phyloP scores from a whole-genome alignment of 192 early-diverging fungal species.

The Coemansia sp. region DNA sequence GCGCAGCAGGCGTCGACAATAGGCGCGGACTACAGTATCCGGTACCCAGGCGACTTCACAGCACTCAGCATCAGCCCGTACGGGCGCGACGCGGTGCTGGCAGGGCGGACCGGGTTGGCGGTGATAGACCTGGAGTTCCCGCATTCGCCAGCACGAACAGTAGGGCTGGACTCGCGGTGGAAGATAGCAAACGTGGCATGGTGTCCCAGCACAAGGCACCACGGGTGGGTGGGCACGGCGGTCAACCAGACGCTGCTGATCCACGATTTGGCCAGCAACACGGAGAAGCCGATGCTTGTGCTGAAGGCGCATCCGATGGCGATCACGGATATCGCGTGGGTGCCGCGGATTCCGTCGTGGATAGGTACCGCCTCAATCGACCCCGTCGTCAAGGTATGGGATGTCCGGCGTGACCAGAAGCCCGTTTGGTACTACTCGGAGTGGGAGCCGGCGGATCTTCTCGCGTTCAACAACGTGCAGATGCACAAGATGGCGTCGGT shows the following conservation, averaged over 20 bases:
- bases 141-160: constrained; percentile 31
- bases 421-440: constrained; percentile 50
- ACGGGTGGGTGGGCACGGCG: constrained; percentile 46
- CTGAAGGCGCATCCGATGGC: constrained; percentile 43
- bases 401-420: constrained; percentile 42
- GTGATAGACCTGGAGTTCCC: constrained; percentile 48
- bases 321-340: constrained; percentile 51
- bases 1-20: constrained; percentile 32
- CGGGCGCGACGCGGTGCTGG: constrained; percentile 47
- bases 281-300: constrained; percentile 32
- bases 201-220: constrained; percentile 38
- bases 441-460: constrained; percentile 46
- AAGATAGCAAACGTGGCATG: constrained; percentile 41
- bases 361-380: constrained; percentile 50
- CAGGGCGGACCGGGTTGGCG: constrained; percentile 38
- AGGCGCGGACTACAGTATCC: constrained; percentile 32
- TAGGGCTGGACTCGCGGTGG: constrained; percentile 33
- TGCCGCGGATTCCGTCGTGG: constrained; percentile 38
- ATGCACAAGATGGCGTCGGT: constrained; percentile 43
- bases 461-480: constrained; percentile 41
- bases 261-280: constrained; percentile 37
- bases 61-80: constrained; percentile 49
- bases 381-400: constrained; percentile 52
- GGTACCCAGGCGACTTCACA: constrained; percentile 42
- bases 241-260: constrained; percentile 43